Conservation (phyloP, 2,329 filamentous ascomycete genomes). For the Cladobotryum protrusum region DNA sequence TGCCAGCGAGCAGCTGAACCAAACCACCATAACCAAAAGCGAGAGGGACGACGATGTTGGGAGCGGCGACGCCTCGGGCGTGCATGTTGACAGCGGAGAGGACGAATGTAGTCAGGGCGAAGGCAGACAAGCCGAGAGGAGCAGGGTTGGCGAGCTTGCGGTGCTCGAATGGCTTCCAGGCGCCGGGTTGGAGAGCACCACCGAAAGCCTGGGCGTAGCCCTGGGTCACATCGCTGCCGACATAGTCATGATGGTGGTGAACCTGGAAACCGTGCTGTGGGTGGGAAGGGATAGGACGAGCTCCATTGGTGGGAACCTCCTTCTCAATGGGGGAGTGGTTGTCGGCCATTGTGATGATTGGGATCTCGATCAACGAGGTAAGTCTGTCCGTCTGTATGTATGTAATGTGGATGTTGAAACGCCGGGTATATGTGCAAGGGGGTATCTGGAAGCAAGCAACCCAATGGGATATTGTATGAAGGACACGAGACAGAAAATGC, state of each 20-base stretch:
- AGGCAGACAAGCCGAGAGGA: slow-evolving; percentile 69
- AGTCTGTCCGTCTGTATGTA: background rate
- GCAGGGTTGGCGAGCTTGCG: slow-evolving; percentile 76
- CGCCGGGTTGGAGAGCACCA: slow-evolving; percentile 67
- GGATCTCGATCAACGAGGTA: slow-evolving; percentile 3
- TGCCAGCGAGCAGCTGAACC: slow-evolving; percentile 73
- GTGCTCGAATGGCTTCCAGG: slow-evolving; percentile 55
- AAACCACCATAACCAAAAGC: slow-evolving; percentile 72
- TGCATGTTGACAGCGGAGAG: slow-evolving; percentile 68
- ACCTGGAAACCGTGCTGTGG: background rate
- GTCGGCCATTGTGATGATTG: slow-evolving; percentile 11
- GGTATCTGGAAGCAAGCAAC: too few relatives aligned
- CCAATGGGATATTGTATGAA: too few relatives aligned
- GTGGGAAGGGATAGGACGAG: slow-evolving; percentile 2
- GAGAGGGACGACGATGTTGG: slow-evolving; percentile 62
- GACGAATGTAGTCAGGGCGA: slow-evolving; percentile 78
- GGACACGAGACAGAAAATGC: background rate
- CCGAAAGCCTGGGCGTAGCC: slow-evolving; percentile 49
- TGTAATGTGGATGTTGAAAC: background rate
- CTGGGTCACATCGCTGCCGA: slow-evolving; percentile 19
- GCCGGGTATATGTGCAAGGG: background rate
- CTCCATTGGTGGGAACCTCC: slow-evolving; percentile 6
- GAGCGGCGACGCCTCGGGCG: slow-evolving; percentile 50
- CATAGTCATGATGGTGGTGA: slow-evolving; percentile 21
- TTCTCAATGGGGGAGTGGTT: slow-evolving; percentile 10